These are phyloP conservation scores for Cystobasidium ongulense DNA, from an alignment of 768 basidiomycete genomes.

Conservation along the genomic window DNA sequence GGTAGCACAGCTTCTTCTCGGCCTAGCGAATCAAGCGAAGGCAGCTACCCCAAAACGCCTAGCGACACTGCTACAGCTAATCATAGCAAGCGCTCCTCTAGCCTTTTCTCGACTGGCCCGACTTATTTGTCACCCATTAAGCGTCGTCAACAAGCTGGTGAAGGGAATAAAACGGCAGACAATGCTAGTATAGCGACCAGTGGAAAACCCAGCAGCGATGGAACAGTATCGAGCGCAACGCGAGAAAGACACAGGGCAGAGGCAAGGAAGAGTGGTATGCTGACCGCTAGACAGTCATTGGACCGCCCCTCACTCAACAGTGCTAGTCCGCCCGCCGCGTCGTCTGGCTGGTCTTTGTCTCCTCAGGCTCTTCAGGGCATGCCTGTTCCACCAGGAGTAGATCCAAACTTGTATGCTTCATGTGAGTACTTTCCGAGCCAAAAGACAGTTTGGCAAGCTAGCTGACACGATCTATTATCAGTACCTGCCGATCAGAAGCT, in stretches of 20 bases:
- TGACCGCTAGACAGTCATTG: neutral
- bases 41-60: neutral
- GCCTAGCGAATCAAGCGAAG: conserved; percentile 4
- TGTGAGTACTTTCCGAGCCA: conserved; percentile 7
- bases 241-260: neutral
- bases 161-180: neutral
- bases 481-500: conserved; percentile 28
- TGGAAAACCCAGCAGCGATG: no score
- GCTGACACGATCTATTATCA: neutral
- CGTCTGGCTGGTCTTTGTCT: neutral
- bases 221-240: neutral
- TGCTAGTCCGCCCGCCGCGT: neutral
- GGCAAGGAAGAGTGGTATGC: neutral
- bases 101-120: neutral
- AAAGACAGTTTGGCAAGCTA: neutral
- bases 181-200: no score
- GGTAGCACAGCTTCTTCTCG: neutral
- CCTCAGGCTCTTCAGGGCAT: conserved; percentile 13
- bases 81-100: neutral
- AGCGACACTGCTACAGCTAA: neutral
- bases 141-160: neutral
- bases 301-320: neutral
- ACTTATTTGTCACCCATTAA: neutral
- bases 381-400: conserved; percentile 20
- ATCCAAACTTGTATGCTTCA: conserved; percentile 15